These are phyloP conservation scores for Cryptococcus sp. DNA, from an alignment of 1,284 basidiomycete species.

Conservation along the genomic window DNA sequence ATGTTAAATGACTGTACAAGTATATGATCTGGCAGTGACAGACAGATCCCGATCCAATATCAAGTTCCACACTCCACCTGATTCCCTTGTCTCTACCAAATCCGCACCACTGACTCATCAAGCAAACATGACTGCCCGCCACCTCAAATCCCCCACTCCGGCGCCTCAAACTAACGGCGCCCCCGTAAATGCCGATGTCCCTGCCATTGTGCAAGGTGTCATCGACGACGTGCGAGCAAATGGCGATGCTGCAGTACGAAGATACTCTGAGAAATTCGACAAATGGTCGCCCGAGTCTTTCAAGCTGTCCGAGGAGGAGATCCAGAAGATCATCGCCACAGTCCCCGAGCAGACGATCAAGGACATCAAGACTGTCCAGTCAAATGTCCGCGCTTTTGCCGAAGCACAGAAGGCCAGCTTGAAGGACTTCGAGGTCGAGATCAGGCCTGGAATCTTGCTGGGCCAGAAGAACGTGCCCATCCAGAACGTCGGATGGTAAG, in stretches of 20 bases:
- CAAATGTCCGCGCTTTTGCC: conserved; percentile 27
- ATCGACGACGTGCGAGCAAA: conserved; percentile 13
- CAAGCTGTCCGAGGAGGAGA: conserved; percentile 14
- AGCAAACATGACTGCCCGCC: background rate
- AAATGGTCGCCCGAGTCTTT: conserved; percentile 16
- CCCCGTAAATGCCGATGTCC: background rate
- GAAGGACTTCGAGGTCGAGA: conserved; percentile 29
- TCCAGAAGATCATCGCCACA: conserved; percentile 19
- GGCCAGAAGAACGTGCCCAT: conserved; percentile 20
- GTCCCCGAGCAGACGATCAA: conserved; percentile 24
- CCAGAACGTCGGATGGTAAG: background rate
- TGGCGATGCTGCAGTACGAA: conserved; percentile 19
- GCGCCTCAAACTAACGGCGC: background rate
- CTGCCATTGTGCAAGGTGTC: background rate
- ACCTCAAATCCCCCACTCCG: background rate
- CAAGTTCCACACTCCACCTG: too few relatives aligned
- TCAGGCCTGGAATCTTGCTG: conserved; percentile 25
- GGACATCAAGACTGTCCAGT: conserved; percentile 29
- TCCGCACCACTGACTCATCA: background rate
- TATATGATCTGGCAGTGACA: too few relatives aligned
- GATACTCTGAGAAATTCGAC: conserved; percentile 21
- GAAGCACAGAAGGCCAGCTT: conserved; percentile 21
- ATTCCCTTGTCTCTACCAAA: too few relatives aligned
- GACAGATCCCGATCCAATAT: too few relatives aligned
- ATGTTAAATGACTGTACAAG: too few relatives aligned